Base-by-base conservation (phyloP, 345 rosid genomes). In the Citropsis articulata region DNA sequence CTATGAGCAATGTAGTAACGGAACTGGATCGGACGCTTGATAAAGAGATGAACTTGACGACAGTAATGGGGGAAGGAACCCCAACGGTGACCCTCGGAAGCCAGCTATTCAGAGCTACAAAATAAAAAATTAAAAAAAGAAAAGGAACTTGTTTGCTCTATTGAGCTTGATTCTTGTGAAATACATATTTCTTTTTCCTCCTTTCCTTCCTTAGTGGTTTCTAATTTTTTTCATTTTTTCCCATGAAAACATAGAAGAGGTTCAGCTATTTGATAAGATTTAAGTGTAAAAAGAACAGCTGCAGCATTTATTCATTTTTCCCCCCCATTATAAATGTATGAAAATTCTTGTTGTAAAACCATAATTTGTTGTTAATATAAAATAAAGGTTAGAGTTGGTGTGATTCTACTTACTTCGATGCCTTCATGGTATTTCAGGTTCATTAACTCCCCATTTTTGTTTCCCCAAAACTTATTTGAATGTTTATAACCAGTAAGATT, bases 1-100 rank as follows among this genome's bases (percentile, higher is more conserved):
- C 79, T 0, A 93, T 92, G 95, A 89, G 85, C 76, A n/a, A 86
- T 69, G 91, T 93, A 79, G 90, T 90, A 76, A 85, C 74, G 85
- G 98, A 95, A 75, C 88, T 95, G 22, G 97, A 95, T 53, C 85
- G 92, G 40, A 90, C 91, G 75, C 84, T 87, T 3, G 95, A 93
- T 72, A 92, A 90, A 62, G 99, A 95, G 82, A 91, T 83, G 88
- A 92, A 83, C 82, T 87, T 91, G 87, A 95, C 97, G 1, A 91
- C 92, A 50, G 85, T 90, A 10, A 90, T 93, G 94, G 95, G 95
- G 63, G 96, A 90, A 88, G 95, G 95, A 79, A 89, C 92, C 70
- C 88, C 97, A 14, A 88, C 82, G 2, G 97, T 95, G 82, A 90
- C 87, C 28, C 98, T 89, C 64, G 98, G 98, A 83, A 94, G 98